Base-by-base conservation (phyloP, 495 filamentous ascomycete genomes). In the Aspergillus steynii region DNA sequence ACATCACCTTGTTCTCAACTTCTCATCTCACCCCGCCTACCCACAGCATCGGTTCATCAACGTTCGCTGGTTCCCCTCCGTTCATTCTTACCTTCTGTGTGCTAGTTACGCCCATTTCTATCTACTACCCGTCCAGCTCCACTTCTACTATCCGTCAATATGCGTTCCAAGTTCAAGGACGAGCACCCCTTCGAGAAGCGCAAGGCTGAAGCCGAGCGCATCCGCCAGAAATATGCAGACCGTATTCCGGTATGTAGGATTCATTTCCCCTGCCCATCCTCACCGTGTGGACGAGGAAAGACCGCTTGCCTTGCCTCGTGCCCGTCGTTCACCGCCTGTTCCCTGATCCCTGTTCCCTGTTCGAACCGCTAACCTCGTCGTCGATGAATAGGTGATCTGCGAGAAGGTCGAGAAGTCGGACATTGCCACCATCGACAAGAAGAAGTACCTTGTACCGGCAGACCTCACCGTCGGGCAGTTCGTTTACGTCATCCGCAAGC, bases 361-460 rank as follows among this genome's bases (percentile, higher is more conserved):
- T 50, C 48, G 20, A 26, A 1, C 5, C 67, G 59, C 74, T 77
- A 68, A 77, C 67, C 47, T 50, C 29, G 51, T 2, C 25, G 32
- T 50, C 59, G 50, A 15, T 60, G 47, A 49, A 69, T 69, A 97
- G 93, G 94, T 97, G 53, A 99, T 99, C 78, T 99, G 95, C 83
- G 95, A 98, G 77, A 99, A 99, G 78, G 95, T 97, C 66, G 95
- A 99, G 80, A 98, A 97, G 79, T 93, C 88, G 50, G 95, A 99
- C 74, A 99, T 99, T 69, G 95, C 95, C 47, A 99, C 96, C 61
- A 99, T 99, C 85, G 95, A 99, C 83, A 99, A 99, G 88, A 99
- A 99, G 88, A 99, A 99, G 82, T 99, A 99, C 72, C 86, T 99
- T 7, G 95, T 99, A 20, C 95, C 95, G 1, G 92, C 95, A 61